phyloP scores from a whole-genome alignment of 2,329 filamentous ascomycete genomes.

The Hymenoscyphus fraxineus region DNA sequence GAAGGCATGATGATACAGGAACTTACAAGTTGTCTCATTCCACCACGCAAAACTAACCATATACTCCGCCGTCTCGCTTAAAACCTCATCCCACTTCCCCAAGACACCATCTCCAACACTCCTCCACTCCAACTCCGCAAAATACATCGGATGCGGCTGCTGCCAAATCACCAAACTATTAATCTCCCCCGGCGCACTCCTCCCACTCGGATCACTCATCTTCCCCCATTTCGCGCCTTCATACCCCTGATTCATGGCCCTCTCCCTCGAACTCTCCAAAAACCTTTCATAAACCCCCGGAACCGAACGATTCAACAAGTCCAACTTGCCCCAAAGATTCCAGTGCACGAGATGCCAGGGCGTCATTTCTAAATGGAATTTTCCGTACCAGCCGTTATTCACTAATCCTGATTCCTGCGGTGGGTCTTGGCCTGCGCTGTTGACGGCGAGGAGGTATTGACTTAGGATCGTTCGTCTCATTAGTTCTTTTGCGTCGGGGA shows the following conservation, averaged over 20 bases:
- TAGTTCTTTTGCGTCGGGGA: constrained; percentile 39
- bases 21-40: constrained; percentile 44
- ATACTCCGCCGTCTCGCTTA: constrained; percentile 52
- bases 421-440: constrained; percentile 38
- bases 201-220: constrained; percentile 54
- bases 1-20: background rate
- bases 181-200: constrained; percentile 56
- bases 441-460: constrained; percentile 43
- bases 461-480: constrained; percentile 43
- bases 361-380: constrained; percentile 45
- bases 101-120: constrained; percentile 43
- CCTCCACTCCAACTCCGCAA: constrained; percentile 49
- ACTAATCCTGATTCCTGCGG: constrained; percentile 44
- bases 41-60: constrained; percentile 56
- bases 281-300: constrained; percentile 37
- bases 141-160: constrained; percentile 58
- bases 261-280: constrained; percentile 32
- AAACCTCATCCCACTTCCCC: constrained; percentile 48
- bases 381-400: constrained; percentile 47
- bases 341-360: constrained; percentile 43
- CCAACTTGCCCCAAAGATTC: constrained; percentile 39
- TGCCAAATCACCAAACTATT: constrained; percentile 61
- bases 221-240: constrained; percentile 45
- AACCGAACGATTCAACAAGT: constrained; percentile 38
- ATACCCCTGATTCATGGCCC: constrained; percentile 36